A percentile compares a stretch with the other conserved stretches of the same genome.
Conservation (phyloP, 805 yeast genomes). For the Pichia kluyveri region DNA sequence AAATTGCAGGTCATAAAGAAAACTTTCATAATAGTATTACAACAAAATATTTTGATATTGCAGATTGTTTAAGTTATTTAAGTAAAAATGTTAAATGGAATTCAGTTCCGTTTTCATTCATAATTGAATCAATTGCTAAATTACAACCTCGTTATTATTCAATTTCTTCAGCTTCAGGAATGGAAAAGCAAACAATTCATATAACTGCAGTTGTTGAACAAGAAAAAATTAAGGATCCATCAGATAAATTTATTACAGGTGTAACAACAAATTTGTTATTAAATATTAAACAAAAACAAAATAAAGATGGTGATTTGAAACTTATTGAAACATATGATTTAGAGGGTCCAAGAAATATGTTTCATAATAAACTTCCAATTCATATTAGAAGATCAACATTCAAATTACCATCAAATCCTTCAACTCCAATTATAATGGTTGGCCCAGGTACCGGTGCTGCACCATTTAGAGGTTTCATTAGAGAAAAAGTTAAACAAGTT, state of each 20-base stretch:
- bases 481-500: conserved; percentile 66
- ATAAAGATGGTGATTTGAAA: conserved; percentile 29
- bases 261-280: conserved; percentile 85
- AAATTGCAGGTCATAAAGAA: conserved; percentile 59
- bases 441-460: conserved; percentile 99
- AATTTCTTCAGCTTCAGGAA: conserved; percentile 79
- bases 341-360: conserved; percentile 71
- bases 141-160: conserved; percentile 94
- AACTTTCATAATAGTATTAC: conserved; percentile 60
- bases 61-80: conserved; percentile 58
- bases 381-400: conserved; percentile 93
- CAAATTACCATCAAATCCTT: conserved; percentile 81
- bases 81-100: conserved; percentile 67
- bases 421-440: conserved; percentile 78
- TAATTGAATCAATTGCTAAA: conserved; percentile 72
- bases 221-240: conserved; percentile 25
- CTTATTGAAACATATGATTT: conserved; percentile 57
- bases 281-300: conserved; percentile 55
- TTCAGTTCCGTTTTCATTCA: conserved; percentile 69
- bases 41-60: conserved; percentile 53
- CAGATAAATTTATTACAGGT: conserved; percentile 51
- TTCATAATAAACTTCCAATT: conserved; percentile 59
- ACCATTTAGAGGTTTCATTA: conserved; percentile 90
- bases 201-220: conserved; percentile 91
- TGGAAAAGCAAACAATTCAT: conserved; percentile 67